Base-by-base conservation (phyloP, 2,329 filamentous ascomycete species). In the Xylaria sp. region DNA sequence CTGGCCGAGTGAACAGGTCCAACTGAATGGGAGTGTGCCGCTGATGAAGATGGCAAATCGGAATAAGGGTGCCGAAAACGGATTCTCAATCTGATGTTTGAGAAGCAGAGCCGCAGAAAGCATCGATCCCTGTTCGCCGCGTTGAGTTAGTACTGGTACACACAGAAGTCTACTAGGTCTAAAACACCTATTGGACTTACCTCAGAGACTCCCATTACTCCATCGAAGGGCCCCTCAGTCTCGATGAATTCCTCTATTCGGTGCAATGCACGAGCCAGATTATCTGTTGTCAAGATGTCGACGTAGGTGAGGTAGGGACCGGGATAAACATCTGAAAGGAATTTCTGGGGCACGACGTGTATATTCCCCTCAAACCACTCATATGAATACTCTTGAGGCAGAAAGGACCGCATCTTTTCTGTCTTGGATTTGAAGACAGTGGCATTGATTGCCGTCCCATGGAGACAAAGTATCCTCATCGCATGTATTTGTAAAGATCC, bases 201-300 rank as follows among this genome's bases (percentile, higher is more conserved):
- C 61, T 63, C 61, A 20, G 61, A 63, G 41, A 63, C 61, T 8
- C 61, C 61, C 61, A 63, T 63, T n/a, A 63, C 52, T 39, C 52
- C 61, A 49, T 63, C 61, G 20, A 63, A 63, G 12, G 61, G 61
- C 25, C 61, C 61, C 6, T 63, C 61, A n/a, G 28, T 63, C 31
- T 63, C 61, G 15, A 63, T 57, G 41, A 56, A 63, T n/a, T 56
- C 61, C 41, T 63, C 61, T 63, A 63, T 63, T 10, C 61, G 61
- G 7, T 28, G 7, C 15, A 63, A 41, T 46, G 61, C 61, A 33
- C 52, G 51, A 55, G 61, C 52, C n/a, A 63, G 49, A 49, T 57
- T 63, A 2, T 56, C 61, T 36, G 61, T 49, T 25, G 61, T 63
- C 52, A 57, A 55, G 28, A 63, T 57, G n/a, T 63, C 52, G 41